phyloP scores from a whole-genome alignment of 305 asterid genomes.

The Fraxinus baroniana region DNA sequence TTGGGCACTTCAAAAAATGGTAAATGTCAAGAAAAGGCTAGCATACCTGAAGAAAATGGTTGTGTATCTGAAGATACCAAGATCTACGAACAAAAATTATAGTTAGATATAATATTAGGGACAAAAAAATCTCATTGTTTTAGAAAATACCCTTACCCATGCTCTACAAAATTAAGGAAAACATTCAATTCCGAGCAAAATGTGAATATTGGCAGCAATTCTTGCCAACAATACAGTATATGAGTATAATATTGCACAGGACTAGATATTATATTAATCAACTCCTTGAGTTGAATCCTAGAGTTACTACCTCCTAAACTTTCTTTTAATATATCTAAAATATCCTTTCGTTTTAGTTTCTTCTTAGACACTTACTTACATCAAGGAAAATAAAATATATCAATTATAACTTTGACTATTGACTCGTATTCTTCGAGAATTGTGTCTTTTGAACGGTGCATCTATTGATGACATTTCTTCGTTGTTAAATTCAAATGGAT shows the following conservation, averaged over 20 bases:
- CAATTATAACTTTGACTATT: not conserved
- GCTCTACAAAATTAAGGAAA: not conserved
- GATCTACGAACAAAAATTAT: constrained; percentile 35
- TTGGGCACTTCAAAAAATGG: not conserved
- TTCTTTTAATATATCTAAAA: not conserved
- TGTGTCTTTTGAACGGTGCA: not conserved
- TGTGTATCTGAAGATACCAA: constrained; percentile 38
- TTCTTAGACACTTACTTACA: not conserved
- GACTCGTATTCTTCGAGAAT: not conserved
- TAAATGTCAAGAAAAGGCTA: constrained; percentile 15
- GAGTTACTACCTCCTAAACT: not conserved
- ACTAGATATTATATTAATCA: not conserved
- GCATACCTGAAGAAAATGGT: constrained; percentile 48
- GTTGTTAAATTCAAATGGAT: not conserved
- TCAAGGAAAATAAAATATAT: not conserved
- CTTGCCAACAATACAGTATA: not conserved
- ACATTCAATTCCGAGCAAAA: not conserved
- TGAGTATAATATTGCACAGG: not conserved
- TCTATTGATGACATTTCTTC: not conserved
- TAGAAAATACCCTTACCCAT: not conserved
- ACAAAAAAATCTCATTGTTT: not conserved
- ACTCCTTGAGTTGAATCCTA: not conserved
- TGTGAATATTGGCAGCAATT: not conserved
- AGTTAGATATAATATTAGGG: constrained; percentile 4
- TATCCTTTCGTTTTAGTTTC: not conserved